Base-by-base conservation (phyloP, 208 protist species). In the Crithidia bombi region DNA sequence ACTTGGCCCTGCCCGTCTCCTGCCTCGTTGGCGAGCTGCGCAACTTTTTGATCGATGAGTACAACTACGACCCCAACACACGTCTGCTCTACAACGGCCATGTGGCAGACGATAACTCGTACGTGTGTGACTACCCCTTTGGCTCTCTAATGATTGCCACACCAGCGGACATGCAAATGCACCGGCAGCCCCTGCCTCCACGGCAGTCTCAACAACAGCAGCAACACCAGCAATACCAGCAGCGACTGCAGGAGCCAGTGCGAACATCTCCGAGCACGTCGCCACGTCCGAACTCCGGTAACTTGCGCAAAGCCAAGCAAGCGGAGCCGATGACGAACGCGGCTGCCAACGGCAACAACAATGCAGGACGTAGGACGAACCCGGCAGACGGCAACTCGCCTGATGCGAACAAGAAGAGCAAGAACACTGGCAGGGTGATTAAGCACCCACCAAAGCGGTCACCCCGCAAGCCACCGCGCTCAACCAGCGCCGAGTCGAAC, bases 1-100 rank as follows among this genome's bases (percentile, higher is more conserved):
- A 95, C 65, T 47, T 93, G 5, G 68, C 76, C 4, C 57, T 93
- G 1, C 85, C 85, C 0, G 9, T 38, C 32, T 71, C 50, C 17
- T 92, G 87, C 71, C 85, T 73, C 3, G 81, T 93, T 12, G 81
- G 79, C 3, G 78, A 91, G 19, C 69, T 93, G 50, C 75, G 81
- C 52, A 46, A 49, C 12, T 92, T 87, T 65, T 80, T 95, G 19
- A 84, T 93, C 21, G 59, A 87, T 0, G 64, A 91, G 57, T 91
- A 95, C 64, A 51, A 78, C 65, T 95, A 95, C 75, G 69, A 69
- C 41, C 62, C 75, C 14, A 69, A 76, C 25, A 88, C 87, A 0
- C 55, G 76, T 23, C 65, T 95, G 26, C 55, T 85, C 19, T 87
- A 79, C 65, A 73, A 79, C 35, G 58, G 65, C 1, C 12, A 25